These are phyloP conservation scores for Comarum palustre DNA, from an alignment of 306 rosid genomes.

Conservation along the genomic window DNA sequence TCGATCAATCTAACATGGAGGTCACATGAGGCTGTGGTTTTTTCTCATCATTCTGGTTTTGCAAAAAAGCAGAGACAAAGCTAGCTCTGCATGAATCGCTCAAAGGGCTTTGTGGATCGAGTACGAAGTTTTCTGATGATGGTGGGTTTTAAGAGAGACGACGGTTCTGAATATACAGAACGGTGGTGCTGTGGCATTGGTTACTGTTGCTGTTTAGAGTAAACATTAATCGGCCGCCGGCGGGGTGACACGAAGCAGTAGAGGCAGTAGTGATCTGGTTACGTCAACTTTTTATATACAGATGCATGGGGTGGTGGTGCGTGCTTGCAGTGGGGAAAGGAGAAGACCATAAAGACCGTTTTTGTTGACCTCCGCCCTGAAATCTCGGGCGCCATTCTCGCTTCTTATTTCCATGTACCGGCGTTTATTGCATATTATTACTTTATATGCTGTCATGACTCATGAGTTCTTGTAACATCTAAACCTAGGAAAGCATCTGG, in stretches of 20 bases:
- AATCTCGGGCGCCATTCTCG: slow-evolving; percentile 3
- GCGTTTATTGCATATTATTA: not conserved
- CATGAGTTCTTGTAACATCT: too few relatives aligned
- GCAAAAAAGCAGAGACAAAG: not conserved
- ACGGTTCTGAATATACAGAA: not conserved
- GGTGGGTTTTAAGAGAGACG: not conserved
- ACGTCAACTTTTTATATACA: not conserved
- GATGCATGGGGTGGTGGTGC: slow-evolving; percentile 6
- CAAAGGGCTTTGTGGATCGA: not conserved
- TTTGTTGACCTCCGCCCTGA: slow-evolving; percentile 17
- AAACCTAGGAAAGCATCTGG: too few relatives aligned
- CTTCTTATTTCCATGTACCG: not conserved
- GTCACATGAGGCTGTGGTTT: not conserved
- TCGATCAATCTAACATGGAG: not conserved
- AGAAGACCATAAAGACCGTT: not conserved
- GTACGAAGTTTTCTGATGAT: not conserved
- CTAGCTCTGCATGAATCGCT: not conserved
- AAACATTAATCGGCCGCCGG: not conserved
- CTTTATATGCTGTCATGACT: too few relatives aligned
- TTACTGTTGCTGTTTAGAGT: not conserved
- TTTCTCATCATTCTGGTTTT: not conserved
- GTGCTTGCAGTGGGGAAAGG: slow-evolving; percentile 6
- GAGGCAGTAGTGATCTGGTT: not conserved
- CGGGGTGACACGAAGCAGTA: not conserved
- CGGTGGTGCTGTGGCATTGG: not conserved